phyloP scores from a whole-genome alignment of 371 early-diverging fungal genomes.

The Mortierella sp. region DNA sequence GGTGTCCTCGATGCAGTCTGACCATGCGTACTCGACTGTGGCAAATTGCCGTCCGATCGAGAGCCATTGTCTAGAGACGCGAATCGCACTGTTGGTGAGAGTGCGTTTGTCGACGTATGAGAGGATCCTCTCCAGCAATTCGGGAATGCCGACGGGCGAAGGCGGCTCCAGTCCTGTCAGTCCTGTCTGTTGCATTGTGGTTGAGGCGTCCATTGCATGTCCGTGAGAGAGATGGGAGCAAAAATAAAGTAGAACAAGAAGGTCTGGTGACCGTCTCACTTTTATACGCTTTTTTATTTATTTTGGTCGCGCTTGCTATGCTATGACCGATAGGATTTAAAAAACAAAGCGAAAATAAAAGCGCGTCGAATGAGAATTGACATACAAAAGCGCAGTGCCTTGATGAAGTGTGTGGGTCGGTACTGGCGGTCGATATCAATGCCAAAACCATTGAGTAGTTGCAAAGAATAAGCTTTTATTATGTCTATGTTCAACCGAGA shows the following conservation, averaged over 20 bases:
- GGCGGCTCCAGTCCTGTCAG: neutral
- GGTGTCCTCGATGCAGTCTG: neutral
- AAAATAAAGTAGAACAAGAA: too few relatives aligned
- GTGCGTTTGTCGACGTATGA: neutral
- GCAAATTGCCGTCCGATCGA: neutral
- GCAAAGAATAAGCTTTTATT: too few relatives aligned
- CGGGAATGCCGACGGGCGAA: neutral
- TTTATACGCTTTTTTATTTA: too few relatives aligned
- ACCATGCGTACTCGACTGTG: neutral
- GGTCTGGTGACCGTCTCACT: too few relatives aligned
- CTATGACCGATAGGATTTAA: too few relatives aligned
- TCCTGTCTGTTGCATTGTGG: neutral
- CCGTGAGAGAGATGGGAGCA: neutral
- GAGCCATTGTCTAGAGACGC: neutral
- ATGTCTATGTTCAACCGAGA: neutral
- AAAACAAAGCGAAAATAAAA: too few relatives aligned
- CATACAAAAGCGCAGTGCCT: too few relatives aligned
- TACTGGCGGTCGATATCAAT: too few relatives aligned
- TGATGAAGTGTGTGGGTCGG: too few relatives aligned
- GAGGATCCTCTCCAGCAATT: neutral
- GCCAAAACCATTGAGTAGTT: too few relatives aligned
- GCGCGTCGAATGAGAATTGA: too few relatives aligned
- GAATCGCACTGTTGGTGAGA: neutral
- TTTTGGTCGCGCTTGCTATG: too few relatives aligned
- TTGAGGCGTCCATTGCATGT: neutral